Evolutionary conservation across 2,329 filamentous ascomycete species (phyloP).

Genomic region (Paraphoma chrysanthemicola): DNA sequence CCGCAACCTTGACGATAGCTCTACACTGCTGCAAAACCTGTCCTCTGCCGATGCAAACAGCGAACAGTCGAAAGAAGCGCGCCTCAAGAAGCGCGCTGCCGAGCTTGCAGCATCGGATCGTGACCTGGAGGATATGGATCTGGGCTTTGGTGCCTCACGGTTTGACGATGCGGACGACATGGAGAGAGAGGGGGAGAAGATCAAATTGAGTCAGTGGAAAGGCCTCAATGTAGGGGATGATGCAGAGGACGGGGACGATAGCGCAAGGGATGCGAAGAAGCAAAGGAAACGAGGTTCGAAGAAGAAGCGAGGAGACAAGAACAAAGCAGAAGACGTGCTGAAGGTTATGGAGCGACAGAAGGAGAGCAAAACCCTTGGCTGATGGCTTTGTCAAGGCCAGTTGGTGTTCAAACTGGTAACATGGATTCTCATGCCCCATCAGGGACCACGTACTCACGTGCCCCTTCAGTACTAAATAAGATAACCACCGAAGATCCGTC

Average conservation of each 20-base stretch:
- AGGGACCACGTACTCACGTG: conserved; percentile 27
- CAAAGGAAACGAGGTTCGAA: conserved; percentile 75
- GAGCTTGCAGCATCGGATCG: conserved; percentile 76
- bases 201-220: conserved; percentile 73
- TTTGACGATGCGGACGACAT: conserved; percentile 88
- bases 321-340: conserved; percentile 82
- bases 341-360: conserved; percentile 73
- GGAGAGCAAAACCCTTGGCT: conserved; percentile 29
- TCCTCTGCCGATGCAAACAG: conserved; percentile 24
- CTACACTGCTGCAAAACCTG: conserved; percentile 51
- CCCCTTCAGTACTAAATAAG: conserved; percentile 72
- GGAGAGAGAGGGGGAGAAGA: conserved; percentile 63
- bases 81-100: conserved; percentile 66
- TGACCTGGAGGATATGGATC: conserved; percentile 89
- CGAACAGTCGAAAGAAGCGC: conserved; percentile 65
- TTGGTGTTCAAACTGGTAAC: not conserved
- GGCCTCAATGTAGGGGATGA: conserved; percentile 61
- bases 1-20: conserved; percentile 55
- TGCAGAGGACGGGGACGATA: conserved; percentile 54
- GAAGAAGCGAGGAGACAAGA: conserved; percentile 79
- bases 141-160: conserved; percentile 89
- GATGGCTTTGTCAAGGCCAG: not conserved
- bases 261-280: conserved; percentile 58
- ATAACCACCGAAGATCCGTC: conserved; percentile 64
- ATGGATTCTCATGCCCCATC: not conserved